Conservation (phyloP, 306 rosid species). For the Fagus crenata region DNA sequence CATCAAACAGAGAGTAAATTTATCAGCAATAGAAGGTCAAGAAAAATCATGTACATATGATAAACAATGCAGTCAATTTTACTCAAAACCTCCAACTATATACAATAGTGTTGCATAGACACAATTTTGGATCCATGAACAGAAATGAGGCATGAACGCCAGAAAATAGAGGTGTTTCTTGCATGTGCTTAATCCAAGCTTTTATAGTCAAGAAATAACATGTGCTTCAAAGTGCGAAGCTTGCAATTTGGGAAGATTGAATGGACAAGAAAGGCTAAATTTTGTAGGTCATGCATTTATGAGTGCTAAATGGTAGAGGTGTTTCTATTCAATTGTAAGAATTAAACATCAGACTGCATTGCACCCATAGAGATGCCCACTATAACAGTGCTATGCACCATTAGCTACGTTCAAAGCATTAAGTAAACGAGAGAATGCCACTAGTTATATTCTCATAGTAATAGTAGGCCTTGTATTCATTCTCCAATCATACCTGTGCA, state of each 20-base stretch:
- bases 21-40: conserved; percentile 25
- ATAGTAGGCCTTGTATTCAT: background rate
- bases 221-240: background rate
- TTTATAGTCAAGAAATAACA: background rate
- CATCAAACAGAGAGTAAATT: conserved; percentile 25
- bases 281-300: background rate
- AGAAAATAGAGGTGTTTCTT: background rate
- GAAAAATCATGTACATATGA: conserved; percentile 13
- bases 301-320: background rate
- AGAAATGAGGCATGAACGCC: background rate
- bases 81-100: background rate
- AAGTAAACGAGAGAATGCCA: background rate
- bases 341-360: background rate
- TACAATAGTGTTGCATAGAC: background rate
- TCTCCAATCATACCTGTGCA: background rate
- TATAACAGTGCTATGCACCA: background rate
- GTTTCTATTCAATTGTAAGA: background rate
- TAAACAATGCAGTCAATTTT: background rate
- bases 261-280: background rate
- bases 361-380: background rate
- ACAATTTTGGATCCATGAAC: background rate
- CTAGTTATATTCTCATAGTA: background rate
- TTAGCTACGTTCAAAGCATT: background rate
- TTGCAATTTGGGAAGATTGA: background rate
- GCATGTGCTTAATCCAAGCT: background rate